A percentile compares a stretch with the other conserved stretches of the same genome.
Evolutionary conservation across 2,329 filamentous ascomycete species (phyloP).

Genomic region (Fusarium denticulatum): DNA sequence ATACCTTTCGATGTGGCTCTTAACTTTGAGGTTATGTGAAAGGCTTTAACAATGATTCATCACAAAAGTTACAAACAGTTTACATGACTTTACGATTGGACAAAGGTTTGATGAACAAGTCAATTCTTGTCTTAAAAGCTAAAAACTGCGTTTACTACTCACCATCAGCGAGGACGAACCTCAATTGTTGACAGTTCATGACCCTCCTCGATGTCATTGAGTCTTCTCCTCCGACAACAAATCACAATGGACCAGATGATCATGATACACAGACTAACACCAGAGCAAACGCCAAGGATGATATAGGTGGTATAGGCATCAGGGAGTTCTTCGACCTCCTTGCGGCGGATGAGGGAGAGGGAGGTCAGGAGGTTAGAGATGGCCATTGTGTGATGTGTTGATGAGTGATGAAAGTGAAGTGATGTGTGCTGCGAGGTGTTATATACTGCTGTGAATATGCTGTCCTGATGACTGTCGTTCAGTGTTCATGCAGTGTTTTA

Average conservation of each 20-base stretch:
- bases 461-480: too few relatives aligned
- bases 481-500: not conserved
- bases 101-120: not conserved
- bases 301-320: not conserved
- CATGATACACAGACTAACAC: not conserved
- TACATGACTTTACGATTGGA: not conserved
- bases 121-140: not conserved
- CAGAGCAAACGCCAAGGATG: not conserved
- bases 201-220: not conserved
- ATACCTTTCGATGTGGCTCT: not conserved
- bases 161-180: not conserved
- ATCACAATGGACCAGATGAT: not conserved
- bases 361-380: not conserved
- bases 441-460: not conserved
- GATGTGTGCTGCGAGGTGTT: not conserved
- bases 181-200: not conserved
- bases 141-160: not conserved
- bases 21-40: not conserved
- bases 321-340: not conserved
- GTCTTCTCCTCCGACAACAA: not conserved
- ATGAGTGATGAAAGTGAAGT: not conserved
- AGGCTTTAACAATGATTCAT: not conserved
- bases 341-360: not conserved
- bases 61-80: not conserved
- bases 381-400: not conserved